Percentiles rank a stretch among this genome's conserved stretches.
These are phyloP conservation scores for Psilocybe mexicana DNA, from an alignment of 1,284 basidiomycete species.

Conservation along the genomic window DNA sequence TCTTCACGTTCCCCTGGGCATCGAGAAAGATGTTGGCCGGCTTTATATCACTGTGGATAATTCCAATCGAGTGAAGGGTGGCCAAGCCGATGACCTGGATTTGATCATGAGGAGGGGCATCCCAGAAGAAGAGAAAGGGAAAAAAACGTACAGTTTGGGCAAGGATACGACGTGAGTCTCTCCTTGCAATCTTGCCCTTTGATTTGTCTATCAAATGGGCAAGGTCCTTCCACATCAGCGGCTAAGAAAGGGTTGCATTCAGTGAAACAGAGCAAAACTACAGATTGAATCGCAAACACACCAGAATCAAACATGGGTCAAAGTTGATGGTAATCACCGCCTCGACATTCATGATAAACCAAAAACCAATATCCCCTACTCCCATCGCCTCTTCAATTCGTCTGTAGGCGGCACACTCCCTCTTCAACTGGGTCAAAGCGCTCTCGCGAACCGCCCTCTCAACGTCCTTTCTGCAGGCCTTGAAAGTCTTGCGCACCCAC, in stretches of 20 bases:
- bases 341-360: background rate
- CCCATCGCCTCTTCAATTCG: background rate
- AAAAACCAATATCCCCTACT: background rate
- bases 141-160: conserved; percentile 1
- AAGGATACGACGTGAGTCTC: background rate
- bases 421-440: background rate
- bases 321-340: background rate
- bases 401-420: background rate
- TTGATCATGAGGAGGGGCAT: background rate
- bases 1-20: background rate
- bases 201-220: background rate
- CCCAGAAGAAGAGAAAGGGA: background rate
- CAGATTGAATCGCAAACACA: background rate
- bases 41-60: conserved; percentile 1
- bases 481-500: background rate
- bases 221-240: background rate
- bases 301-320: background rate
- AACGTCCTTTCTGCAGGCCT: background rate
- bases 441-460: background rate
- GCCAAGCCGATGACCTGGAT: background rate
- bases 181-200: background rate
- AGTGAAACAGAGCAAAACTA: background rate
- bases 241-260: background rate
- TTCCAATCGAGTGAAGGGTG: background rate
- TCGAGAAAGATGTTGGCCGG: background rate